phyloP scores from a whole-genome alignment of 2,329 filamentous ascomycete species.

The Penicillium expansum region DNA sequence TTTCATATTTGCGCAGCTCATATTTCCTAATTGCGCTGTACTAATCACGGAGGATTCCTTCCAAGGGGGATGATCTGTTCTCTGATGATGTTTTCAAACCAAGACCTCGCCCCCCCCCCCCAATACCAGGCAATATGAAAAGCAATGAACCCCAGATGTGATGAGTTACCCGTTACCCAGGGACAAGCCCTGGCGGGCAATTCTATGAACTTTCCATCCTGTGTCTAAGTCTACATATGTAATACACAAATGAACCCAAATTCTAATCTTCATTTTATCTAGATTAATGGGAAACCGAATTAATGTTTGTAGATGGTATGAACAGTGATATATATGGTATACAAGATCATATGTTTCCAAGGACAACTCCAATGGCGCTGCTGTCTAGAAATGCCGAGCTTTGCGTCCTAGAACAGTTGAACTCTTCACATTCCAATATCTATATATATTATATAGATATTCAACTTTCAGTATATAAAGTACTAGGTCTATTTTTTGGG shows the following conservation, averaged over 20 bases:
- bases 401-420: neutral
- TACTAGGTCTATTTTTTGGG: neutral
- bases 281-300: neutral
- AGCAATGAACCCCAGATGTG: constrained; percentile 33
- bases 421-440: no score
- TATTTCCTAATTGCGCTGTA: constrained; percentile 27
- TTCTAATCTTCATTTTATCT: constrained; percentile 3
- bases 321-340: neutral
- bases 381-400: no score
- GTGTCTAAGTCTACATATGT: constrained; percentile 1
- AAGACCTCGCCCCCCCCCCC: no score
- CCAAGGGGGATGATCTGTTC: constrained; percentile 10
- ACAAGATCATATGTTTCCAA: neutral
- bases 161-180: constrained; percentile 27
- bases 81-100: constrained; percentile 18
- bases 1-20: constrained; percentile 26
- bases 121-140: constrained; percentile 23
- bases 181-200: constrained; percentile 5
- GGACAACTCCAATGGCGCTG: neutral
- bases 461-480: no score
- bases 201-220: constrained; percentile 3
- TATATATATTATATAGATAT: no score
- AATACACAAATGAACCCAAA: constrained; percentile 1
- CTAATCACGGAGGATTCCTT: constrained; percentile 14
- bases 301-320: neutral